Percentiles rank a stretch among this genome's conserved stretches.
Evolutionary conservation across 768 basidiomycete genomes (phyloP).

Genomic region (Tricholoma saponaceum): DNA sequence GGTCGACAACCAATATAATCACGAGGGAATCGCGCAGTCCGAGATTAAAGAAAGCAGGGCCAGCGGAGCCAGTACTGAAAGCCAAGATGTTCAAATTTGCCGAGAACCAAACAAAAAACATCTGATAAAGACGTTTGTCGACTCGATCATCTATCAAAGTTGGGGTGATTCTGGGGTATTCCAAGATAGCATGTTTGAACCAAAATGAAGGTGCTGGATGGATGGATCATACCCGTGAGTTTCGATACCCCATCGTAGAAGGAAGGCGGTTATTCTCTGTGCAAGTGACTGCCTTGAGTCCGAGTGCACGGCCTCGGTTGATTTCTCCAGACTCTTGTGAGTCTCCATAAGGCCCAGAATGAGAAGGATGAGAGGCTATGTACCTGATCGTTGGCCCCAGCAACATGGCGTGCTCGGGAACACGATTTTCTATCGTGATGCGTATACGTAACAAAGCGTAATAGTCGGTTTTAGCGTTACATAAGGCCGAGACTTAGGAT

Average conservation of each 20-base stretch:
- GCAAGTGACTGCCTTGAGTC: background rate
- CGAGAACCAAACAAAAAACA: slow-evolving; percentile 74
- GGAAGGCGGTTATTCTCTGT: slow-evolving; percentile 14
- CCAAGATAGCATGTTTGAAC: background rate
- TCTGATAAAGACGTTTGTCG: slow-evolving; percentile 57
- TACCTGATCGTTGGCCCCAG: background rate
- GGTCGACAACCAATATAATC: slow-evolving; percentile 38
- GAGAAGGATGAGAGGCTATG: background rate
- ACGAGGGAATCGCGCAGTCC: slow-evolving; percentile 49
- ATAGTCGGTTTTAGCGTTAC: too few relatives aligned
- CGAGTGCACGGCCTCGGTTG: background rate
- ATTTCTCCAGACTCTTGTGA: background rate
- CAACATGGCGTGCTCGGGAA: too few relatives aligned
- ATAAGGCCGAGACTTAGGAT: too few relatives aligned
- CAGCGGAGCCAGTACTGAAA: slow-evolving; percentile 59
- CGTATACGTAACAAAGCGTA: too few relatives aligned
- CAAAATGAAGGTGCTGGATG: background rate
- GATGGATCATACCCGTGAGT: slow-evolving; percentile 26
- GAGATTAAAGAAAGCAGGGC: slow-evolving; percentile 53
- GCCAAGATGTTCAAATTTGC: slow-evolving; percentile 63
- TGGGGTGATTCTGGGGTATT: slow-evolving; percentile 44
- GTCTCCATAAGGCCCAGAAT: background rate
- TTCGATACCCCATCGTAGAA: slow-evolving; percentile 29
- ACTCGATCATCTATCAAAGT: slow-evolving; percentile 43
- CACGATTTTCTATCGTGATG: too few relatives aligned